Evolutionary conservation across 78 protist genomes (phyloP).

Genomic region (Emiliania huxleyi): DNA sequence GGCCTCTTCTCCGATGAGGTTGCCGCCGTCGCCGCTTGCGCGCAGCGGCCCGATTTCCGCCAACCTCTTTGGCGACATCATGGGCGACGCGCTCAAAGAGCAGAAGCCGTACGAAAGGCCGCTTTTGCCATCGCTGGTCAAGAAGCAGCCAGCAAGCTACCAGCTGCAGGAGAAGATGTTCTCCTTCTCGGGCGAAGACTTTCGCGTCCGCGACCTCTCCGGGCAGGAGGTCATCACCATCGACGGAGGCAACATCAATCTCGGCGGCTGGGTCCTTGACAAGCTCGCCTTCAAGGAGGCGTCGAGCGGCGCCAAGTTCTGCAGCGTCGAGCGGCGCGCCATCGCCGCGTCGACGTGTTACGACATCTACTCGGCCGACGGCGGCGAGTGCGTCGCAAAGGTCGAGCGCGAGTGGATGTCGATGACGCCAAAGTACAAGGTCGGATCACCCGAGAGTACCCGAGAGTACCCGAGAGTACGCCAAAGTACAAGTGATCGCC

Average conservation of each 20-base stretch:
- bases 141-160: neutral
- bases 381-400: neutral
- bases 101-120: neutral
- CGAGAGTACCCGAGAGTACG: no score
- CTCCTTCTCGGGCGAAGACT: constrained; percentile 20
- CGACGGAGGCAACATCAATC: neutral
- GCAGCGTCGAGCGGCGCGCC: neutral
- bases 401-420: constrained; percentile 18
- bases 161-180: constrained; percentile 9
- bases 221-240: neutral
- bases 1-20: no score
- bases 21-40: no score
- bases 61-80: constrained; percentile 3
- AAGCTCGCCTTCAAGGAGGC: neutral
- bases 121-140: neutral
- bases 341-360: constrained; percentile 19
- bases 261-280: constrained; percentile 14
- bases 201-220: neutral
- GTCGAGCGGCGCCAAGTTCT: neutral
- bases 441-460: no score
- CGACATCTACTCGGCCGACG: neutral
- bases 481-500: no score
- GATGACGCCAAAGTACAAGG: neutral
- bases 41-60: no score
- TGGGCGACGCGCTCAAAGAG: neutral